A percentile compares a stretch with the other conserved stretches of the same genome.
Conservation (phyloP, 2,329 filamentous ascomycete species). For the Xylogone sp. region DNA sequence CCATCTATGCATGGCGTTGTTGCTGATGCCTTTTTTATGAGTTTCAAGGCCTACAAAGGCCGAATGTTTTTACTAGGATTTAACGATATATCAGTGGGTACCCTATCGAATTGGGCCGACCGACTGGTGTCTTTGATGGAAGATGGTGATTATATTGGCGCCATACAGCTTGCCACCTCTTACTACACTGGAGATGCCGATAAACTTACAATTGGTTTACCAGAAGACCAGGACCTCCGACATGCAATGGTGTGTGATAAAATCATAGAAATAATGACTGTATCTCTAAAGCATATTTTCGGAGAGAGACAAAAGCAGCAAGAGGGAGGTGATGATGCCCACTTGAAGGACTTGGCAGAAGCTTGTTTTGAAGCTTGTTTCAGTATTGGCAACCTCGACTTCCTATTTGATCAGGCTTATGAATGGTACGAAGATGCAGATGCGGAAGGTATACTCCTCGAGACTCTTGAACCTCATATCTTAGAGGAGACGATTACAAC, state of each 20-base stretch:
- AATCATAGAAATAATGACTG: conserved; percentile 87
- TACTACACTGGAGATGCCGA: conserved; percentile 92
- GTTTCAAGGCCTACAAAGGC: conserved; percentile 92
- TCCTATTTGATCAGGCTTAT: conserved; percentile 87
- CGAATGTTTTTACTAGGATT: conserved; percentile 90
- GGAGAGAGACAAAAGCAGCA: conserved; percentile 53
- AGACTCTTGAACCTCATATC: conserved; percentile 84
- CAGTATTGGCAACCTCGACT: conserved; percentile 72
- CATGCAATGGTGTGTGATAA: conserved; percentile 85
- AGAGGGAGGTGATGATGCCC: conserved; percentile 35
- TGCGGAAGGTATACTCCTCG: conserved; percentile 73
- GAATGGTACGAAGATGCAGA: conserved; percentile 81
- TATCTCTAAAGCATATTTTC: conserved; percentile 88
- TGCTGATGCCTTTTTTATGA: conserved; percentile 97
- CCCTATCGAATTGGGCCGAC: conserved; percentile 96
- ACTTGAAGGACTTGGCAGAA: conserved; percentile 74
- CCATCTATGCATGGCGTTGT: conserved; percentile 91
- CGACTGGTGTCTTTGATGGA: conserved; percentile 92
- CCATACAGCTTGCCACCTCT: conserved; percentile 83
- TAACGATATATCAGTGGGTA: conserved; percentile 87
- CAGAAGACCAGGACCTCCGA: conserved; percentile 72
- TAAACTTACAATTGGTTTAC: conserved; percentile 88
- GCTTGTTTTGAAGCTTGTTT: conserved; percentile 82
- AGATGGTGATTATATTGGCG: conserved; percentile 89
- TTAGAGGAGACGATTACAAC: conserved; percentile 70